Evolutionary conservation across 2,329 filamentous ascomycete species (phyloP), one percentile per base, ranked within the genome.

Genomic region (Colletotrichum camelliae): DNA sequence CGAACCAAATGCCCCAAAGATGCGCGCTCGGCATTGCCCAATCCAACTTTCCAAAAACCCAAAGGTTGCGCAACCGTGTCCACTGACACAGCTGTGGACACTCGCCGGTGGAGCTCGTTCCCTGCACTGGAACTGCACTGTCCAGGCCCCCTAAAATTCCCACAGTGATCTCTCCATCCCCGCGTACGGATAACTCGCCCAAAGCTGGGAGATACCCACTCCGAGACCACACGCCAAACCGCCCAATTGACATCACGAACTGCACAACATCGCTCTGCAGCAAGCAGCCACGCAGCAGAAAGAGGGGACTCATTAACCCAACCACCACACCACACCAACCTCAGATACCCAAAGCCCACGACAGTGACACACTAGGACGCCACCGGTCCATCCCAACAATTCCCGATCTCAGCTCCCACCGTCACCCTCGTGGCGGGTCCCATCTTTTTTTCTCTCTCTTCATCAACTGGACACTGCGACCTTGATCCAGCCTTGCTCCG

Each of bases 61-160:
- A 21, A 18, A 61, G 58, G 27, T 68, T 62, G 69, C 64, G 73
- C 70, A 72, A 76, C 64, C 65, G 74, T 76, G 74, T 76, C 74
- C 74, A 74, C 58, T 60, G 33, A 55, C 24, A 60, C 24, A 60
- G 27, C 35, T 9, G 67, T 71, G 72, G 67, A 27, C 48, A 35
- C 61, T 2, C 29, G n/a, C 35, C 5, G 15, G 62, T 48, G 57
- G 70, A 37, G 57, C 62, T 27, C 18, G 10, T 31, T 52, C 43
- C 43, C n/a, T 52, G 43, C 43, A 21, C 18, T n/a, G n/a, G n/a
- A 7, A 48, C 43, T 24, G 64, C 57, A 68, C 64, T 39, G 58
- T 65, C 29, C 21, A 37, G 4, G n/a, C 18, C 15, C 39, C 39
- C 39, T 24, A 21, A 5, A 67, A 58, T 73, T 73, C 69, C 64